Evolutionary conservation across 2,329 filamentous ascomycete genomes (phyloP), one percentile per base, ranked within the genome.

Genomic region (Fusarium verticillioides): DNA sequence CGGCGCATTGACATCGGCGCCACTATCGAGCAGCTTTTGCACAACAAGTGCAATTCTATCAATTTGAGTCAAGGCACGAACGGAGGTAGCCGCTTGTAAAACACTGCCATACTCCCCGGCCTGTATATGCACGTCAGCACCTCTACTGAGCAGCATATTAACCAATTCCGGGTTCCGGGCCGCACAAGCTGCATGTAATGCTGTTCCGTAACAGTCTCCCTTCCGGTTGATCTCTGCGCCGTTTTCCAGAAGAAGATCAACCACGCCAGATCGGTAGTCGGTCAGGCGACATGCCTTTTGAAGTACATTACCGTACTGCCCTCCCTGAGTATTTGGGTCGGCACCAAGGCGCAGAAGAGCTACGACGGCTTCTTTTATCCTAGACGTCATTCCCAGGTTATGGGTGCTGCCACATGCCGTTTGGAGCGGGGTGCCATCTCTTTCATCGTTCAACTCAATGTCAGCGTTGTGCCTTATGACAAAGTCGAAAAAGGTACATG

Each of bases 261-360:
- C 0, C 4, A 12, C n/a, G 9, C 10, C 16, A 8, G 2, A 11
- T 0, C 11, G 0, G 5, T 16, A 0, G 1, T 23, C 0, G 6
- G 10, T 18, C 0, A 11, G 1, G 11, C 23, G 8, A 26, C n/a
- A 44, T 3, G 42, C 42, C 0, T 1, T 44, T 9, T 44, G 42
- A 9, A 44, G 16, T 44, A 7, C 4, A 4, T 19, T 44, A 9
- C 23, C 42, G 16, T 3, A 44, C 23, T 19, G 0, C 7, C 42
- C 42, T 44, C 7, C 42, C 7, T 26, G 42, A 4, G 10, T 0
- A 26, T 44, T 26, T 26, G 23, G 42, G 4, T 44, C 16, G 0
- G 16, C 42, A 3, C 42, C 16, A 3, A 26, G 42, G 0, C 16
- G 16, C 7, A 26, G 23, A 0, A 44, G 23, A 1, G 16, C 1